Base-by-base conservation (phyloP, 2,329 filamentous ascomycete species). In the Huntiella savannae region DNA sequence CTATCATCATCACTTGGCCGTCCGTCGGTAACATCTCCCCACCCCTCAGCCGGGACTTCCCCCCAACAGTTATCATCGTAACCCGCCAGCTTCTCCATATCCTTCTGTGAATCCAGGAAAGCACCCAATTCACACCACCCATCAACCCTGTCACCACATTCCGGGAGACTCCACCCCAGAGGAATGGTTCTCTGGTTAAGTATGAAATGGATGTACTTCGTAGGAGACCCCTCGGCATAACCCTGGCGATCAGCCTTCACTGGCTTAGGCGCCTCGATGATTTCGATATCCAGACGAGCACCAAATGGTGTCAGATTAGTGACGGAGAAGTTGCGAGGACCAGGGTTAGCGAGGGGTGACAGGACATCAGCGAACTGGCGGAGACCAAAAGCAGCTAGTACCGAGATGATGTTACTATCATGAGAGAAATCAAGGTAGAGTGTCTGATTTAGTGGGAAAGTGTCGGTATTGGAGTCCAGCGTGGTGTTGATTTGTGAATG, bases 381-480 rank as follows among this genome's bases (percentile, higher is more conserved):
- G 40, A 86, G 65, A 1, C 80, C 80, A 50, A 87, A 81, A 0
- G 82, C 81, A 0, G 79, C 75, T 3, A 86, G 63, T 52, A 85
- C 71, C 19, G 71, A 70, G 53, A 78, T 66, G 50, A 83, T 82
- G 56, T 81, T 82, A 32, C 77, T 79, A 59, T 87, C 82, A 58
- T 87, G 82, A 12, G 73, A 77, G 58, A 86, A 86, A 63, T 86
- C 82, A 43, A 86, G 71, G 58, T 85, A 84, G 12, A 87, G 65
- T 16, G 65, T 70, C 57, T 87, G 82, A 56, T 84, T 73, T 3
- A 82, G 61, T 0, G 82, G 82, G 57, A 87, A 87, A 0, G 80
- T 86, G 33, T 64, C 64, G 0, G 68, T 68, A 58, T 70, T 82
- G 55, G 68, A 73, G 62, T 82, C 78, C 28, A 83, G 69, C 0